phyloP scores from a whole-genome alignment of 139 green algal species.

The Chlamydomonas sp. region DNA sequence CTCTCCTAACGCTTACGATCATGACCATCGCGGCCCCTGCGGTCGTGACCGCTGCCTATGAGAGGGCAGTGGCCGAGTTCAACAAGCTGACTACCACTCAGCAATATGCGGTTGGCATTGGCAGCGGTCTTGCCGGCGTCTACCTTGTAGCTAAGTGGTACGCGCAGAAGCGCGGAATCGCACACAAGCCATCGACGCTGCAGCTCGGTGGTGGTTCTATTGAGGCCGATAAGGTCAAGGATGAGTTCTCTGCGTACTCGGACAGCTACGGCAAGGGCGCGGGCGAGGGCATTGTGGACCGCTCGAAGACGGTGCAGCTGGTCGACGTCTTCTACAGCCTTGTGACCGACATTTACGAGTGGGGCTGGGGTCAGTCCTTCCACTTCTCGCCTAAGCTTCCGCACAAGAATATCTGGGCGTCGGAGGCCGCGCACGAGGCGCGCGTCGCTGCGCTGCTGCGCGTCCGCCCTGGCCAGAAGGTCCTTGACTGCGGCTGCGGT shows the following conservation, averaged over 20 bases:
- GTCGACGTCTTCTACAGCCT: slow-evolving; percentile 82
- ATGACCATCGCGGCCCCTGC: slow-evolving; percentile 6
- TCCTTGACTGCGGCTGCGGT: slow-evolving; percentile 95
- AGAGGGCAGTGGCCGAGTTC: slow-evolving; percentile 11
- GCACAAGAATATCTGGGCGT: slow-evolving; percentile 69
- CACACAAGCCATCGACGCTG: slow-evolving; percentile 63
- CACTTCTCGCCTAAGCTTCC: slow-evolving; percentile 96
- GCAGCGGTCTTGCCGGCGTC: slow-evolving; percentile 19
- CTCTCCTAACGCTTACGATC: not conserved
- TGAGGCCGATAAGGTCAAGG: slow-evolving; percentile 64
- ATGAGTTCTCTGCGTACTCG: slow-evolving; percentile 71
- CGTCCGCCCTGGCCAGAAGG: slow-evolving; percentile 78
- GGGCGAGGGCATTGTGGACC: slow-evolving; percentile 62
- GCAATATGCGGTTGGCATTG: slow-evolving; percentile 29
- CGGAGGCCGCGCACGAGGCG: slow-evolving; percentile 91
- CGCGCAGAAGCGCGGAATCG: not conserved
- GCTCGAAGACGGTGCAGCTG: slow-evolving; percentile 64
- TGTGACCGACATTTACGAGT: slow-evolving; percentile 98
- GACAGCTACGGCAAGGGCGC: slow-evolving; percentile 64
- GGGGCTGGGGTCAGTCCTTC: slow-evolving; percentile 97
- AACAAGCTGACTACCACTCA: slow-evolving; percentile 39
- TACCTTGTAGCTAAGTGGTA: slow-evolving; percentile 19
- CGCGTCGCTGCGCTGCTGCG: slow-evolving; percentile 78
- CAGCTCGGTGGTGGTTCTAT: slow-evolving; percentile 80
- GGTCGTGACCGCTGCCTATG: slow-evolving; percentile 1